A percentile compares a stretch with the other conserved stretches of the same genome.
These are phyloP conservation scores for Capronia americana DNA, from an alignment of 2,329 filamentous ascomycete genomes.

Conservation along the genomic window DNA sequence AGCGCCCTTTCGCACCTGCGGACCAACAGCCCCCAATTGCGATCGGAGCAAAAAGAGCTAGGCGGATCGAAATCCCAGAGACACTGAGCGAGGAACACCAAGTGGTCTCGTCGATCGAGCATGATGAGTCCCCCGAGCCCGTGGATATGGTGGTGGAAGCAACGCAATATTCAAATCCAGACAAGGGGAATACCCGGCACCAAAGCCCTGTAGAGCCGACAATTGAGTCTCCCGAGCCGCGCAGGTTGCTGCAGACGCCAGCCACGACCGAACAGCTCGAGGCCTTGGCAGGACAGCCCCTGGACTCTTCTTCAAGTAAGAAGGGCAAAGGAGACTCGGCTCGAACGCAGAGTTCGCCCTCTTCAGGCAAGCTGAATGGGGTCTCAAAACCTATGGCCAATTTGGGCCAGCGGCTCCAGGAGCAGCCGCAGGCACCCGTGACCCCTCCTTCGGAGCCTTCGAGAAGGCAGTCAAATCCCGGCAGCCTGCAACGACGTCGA, in stretches of 20 bases:
- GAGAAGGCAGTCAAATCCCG: constrained; percentile 15
- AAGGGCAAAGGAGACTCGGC: not conserved
- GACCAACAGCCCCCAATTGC: constrained; percentile 17
- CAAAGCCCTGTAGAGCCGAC: constrained; percentile 19
- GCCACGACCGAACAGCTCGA: constrained; percentile 35
- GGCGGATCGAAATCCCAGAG: constrained; percentile 33
- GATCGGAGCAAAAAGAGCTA: constrained; percentile 30
- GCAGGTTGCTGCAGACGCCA: constrained; percentile 26
- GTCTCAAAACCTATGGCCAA: not conserved
- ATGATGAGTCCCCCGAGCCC: constrained; percentile 19
- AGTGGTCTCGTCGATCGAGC: constrained; percentile 34
- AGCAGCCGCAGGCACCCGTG: constrained; percentile 11
- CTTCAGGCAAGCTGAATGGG: constrained; percentile 3
- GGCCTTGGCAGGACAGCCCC: constrained; percentile 28
- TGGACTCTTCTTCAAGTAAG: constrained; percentile 11
- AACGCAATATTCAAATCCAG: constrained; percentile 22
- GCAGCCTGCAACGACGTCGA: constrained; percentile 9
- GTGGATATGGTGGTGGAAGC: constrained; percentile 24
- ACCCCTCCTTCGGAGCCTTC: constrained; percentile 25
- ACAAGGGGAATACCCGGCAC: constrained; percentile 17
- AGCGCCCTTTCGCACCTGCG: constrained; percentile 18
- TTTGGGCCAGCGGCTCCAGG: not conserved
- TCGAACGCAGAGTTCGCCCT: not conserved
- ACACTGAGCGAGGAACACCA: constrained; percentile 30
- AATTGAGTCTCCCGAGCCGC: constrained; percentile 33